Percentiles rank a stretch among this genome's conserved stretches.
These are phyloP conservation scores for Dichomitus squalens DNA, from an alignment of 1,284 basidiomycete species.

Conservation along the genomic window DNA sequence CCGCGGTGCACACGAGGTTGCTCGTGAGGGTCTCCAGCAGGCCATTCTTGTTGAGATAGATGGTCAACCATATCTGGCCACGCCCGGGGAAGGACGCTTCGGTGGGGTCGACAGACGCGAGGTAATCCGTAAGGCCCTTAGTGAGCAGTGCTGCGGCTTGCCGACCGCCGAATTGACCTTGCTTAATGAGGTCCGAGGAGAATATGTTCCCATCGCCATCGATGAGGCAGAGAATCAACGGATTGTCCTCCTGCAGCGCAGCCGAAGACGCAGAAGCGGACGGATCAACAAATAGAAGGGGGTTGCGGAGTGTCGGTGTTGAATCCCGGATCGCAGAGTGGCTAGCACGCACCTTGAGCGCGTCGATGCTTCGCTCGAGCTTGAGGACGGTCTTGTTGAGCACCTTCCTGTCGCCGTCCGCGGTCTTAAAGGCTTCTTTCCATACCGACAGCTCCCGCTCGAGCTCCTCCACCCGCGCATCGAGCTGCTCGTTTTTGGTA, in stretches of 20 bases:
- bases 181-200: conserved; percentile 39
- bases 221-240: conserved; percentile 43
- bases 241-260: conserved; percentile 39
- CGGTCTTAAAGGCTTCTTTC: conserved; percentile 39
- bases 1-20: conserved; percentile 39
- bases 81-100: conserved; percentile 30
- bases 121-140: conserved; percentile 41
- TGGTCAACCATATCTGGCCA: conserved; percentile 43
- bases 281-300: neutral
- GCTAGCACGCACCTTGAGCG: conserved; percentile 34
- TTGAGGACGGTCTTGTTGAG: conserved; percentile 31
- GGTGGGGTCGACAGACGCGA: conserved; percentile 30
- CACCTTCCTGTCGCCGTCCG: conserved; percentile 36
- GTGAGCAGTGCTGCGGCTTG: conserved; percentile 45
- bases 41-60: conserved; percentile 50
- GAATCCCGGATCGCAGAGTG: neutral
- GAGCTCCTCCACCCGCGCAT: conserved; percentile 37
- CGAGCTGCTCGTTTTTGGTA: conserved; percentile 34
- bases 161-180: conserved; percentile 44
- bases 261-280: neutral
- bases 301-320: neutral
- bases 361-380: conserved; percentile 39
- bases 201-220: conserved; percentile 55
- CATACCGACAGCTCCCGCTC: conserved; percentile 42
- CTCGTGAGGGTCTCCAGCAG: conserved; percentile 41